These are phyloP conservation scores for Ceratocystis eucalypticola DNA, from an alignment of 2,329 filamentous ascomycete species.

Conservation along the genomic window DNA sequence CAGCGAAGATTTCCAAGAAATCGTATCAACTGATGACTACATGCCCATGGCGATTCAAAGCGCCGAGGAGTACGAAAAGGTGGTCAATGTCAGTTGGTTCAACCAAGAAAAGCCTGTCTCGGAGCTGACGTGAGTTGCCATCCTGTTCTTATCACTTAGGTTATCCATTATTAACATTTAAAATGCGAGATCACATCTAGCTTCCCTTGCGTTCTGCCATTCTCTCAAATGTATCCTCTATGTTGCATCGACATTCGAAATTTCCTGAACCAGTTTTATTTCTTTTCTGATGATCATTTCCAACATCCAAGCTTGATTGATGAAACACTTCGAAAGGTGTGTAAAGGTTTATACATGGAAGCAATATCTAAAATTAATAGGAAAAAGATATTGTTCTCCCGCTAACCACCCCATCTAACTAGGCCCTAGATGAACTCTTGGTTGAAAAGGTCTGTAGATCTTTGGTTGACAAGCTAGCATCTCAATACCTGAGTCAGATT, in stretches of 20 bases:
- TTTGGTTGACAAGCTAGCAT: constrained; percentile 73
- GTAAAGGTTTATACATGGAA: too few relatives aligned
- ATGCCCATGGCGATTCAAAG: constrained; percentile 98
- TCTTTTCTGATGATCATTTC: constrained; percentile 94
- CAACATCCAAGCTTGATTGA: constrained; percentile 83
- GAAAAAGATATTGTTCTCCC: too few relatives aligned
- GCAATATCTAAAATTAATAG: background rate
- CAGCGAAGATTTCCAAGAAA: constrained; percentile 90
- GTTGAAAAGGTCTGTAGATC: constrained; percentile 84
- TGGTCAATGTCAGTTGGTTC: constrained; percentile 94
- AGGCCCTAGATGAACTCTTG: constrained; percentile 90
- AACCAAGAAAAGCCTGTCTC: constrained; percentile 64
- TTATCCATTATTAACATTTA: constrained; percentile 21
- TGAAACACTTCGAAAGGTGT: constrained; percentile 66
- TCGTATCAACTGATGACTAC: constrained; percentile 87
- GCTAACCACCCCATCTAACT: background rate
- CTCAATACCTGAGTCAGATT: constrained; percentile 92
- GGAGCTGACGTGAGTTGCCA: constrained; percentile 51
- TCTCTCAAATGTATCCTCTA: constrained; percentile 97
- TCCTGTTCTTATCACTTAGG: background rate
- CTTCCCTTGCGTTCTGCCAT: constrained; percentile 90
- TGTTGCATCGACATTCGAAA: constrained; percentile 98
- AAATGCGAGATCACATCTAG: constrained; percentile 31
- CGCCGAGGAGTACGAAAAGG: constrained; percentile 83
- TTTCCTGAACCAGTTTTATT: constrained; percentile 96